These are phyloP conservation scores for Parasitella parasitica DNA, from an alignment of 371 early-diverging fungal species.

Conservation along the genomic window DNA sequence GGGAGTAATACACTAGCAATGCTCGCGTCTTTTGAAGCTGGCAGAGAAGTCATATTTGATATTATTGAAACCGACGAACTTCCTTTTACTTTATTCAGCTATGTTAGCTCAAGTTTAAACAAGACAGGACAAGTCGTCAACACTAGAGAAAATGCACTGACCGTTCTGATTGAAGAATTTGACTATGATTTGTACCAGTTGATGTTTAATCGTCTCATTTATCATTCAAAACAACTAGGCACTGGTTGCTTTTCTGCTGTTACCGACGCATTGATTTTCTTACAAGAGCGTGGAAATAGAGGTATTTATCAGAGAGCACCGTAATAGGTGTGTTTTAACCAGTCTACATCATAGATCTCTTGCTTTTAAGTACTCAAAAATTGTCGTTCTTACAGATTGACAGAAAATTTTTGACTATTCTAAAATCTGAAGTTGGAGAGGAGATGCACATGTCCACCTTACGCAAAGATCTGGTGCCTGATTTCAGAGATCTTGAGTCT, in stretches of 20 bases:
- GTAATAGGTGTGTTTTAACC: background rate
- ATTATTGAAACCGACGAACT: background rate
- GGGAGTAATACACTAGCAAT: slow-evolving; percentile 12
- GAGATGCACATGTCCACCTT: slow-evolving; percentile 1
- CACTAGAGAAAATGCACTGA: slow-evolving; percentile 5
- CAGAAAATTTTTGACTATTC: background rate
- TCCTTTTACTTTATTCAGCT: slow-evolving; percentile 9
- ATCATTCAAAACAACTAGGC: slow-evolving; percentile 1
- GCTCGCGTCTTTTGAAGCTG: slow-evolving; percentile 6
- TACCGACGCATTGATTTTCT: background rate
- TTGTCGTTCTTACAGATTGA: slow-evolving; percentile 5
- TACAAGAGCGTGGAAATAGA: slow-evolving; percentile 5
- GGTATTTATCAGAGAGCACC: background rate
- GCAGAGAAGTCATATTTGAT: background rate
- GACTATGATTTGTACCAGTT: slow-evolving; percentile 2
- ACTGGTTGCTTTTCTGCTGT: slow-evolving; percentile 5
- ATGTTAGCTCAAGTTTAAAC: background rate
- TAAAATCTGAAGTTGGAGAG: background rate
- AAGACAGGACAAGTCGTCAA: background rate
- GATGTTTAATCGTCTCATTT: slow-evolving; percentile 10
- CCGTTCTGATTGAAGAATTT: slow-evolving; percentile 1
- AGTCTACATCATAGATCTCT: background rate
- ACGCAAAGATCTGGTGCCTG: background rate
- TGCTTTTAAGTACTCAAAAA: slow-evolving; percentile 4
- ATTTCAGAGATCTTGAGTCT: slow-evolving; percentile 2